phyloP scores from a whole-genome alignment of 2,329 filamentous ascomycete species.

The Xenoacremonium recifei region DNA sequence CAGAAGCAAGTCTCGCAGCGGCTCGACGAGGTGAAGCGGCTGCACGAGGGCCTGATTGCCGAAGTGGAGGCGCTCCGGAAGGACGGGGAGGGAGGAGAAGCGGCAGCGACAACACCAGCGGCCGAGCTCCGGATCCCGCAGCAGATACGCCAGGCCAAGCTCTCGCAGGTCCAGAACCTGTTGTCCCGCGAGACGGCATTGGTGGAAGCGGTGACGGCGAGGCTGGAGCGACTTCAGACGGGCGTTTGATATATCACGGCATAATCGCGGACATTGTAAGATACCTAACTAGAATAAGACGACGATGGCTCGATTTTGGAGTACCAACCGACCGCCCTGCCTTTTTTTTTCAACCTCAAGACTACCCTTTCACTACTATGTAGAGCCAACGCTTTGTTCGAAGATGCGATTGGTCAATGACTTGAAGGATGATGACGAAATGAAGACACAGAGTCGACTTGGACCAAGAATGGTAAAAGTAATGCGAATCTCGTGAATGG shows the following conservation, averaged over 20 bases:
- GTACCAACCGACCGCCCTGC: no score
- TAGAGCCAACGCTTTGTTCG: no score
- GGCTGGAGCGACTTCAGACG: slow-evolving; percentile 56
- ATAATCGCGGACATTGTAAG: slow-evolving; percentile 25
- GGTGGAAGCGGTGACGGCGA: slow-evolving; percentile 63
- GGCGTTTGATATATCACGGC: slow-evolving; percentile 18
- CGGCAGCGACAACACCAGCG: slow-evolving; percentile 26
- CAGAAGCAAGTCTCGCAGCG: slow-evolving; percentile 55
- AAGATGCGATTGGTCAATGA: no score
- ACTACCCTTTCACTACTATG: no score
- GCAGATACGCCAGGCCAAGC: slow-evolving; percentile 61
- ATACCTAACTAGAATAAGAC: slow-evolving; percentile 14
- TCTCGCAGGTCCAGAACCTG: slow-evolving; percentile 61
- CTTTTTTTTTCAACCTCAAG: no score
- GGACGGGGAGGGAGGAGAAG: slow-evolving; percentile 22
- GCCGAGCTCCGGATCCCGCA: slow-evolving; percentile 53
- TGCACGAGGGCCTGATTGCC: slow-evolving; percentile 52
- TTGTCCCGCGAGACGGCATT: slow-evolving; percentile 66
- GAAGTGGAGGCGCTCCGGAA: slow-evolving; percentile 48
- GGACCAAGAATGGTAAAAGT: no score
- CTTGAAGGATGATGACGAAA: no score
- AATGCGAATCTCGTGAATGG: no score
- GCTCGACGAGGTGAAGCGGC: slow-evolving; percentile 53
- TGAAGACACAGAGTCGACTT: no score
- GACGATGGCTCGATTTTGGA: slow-evolving; percentile 1